Conservation (phyloP, 257 asterid genomes). For the Lavandula angustifolia region DNA sequence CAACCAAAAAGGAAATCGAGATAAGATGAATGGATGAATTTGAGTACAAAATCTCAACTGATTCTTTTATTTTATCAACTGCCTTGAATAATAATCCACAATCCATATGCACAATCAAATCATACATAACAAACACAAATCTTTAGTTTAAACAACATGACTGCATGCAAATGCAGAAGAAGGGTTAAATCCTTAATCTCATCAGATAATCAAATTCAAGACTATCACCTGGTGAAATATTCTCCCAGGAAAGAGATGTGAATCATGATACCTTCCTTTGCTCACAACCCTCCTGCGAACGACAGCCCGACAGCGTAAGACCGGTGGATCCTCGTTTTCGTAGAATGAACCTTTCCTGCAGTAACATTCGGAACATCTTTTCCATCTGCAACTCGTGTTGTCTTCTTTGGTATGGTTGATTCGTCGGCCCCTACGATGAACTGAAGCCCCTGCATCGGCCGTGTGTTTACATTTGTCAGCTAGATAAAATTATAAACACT, state of each 20-base stretch:
- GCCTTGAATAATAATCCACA: neutral
- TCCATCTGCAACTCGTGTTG: conserved; percentile 34
- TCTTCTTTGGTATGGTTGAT: conserved; percentile 36
- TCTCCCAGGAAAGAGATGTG: neutral
- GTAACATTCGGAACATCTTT: conserved; percentile 30
- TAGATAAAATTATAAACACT: neutral
- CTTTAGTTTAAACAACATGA: conserved; percentile 26
- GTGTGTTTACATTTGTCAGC: conserved; percentile 26
- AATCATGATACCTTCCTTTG: conserved; percentile 27
- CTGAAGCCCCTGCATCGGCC: conserved; percentile 59
- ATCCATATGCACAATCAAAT: conserved; percentile 28
- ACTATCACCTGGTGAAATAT: neutral
- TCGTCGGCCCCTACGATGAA: conserved; percentile 54
- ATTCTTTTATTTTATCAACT: neutral
- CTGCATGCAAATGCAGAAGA: neutral
- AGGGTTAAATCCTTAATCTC: conserved; percentile 12
- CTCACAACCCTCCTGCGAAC: conserved; percentile 45
- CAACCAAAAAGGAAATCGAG: no score
- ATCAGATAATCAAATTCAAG: conserved; percentile 13
- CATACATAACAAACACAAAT: neutral
- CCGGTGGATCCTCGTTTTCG: conserved; percentile 71
- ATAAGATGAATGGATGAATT: no score
- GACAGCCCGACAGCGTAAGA: conserved; percentile 63
- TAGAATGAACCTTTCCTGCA: conserved; percentile 29
- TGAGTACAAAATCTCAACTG: no score